phyloP scores from a whole-genome alignment of 371 early-diverging fungal genomes.

The Apophysomyces elegans region DNA sequence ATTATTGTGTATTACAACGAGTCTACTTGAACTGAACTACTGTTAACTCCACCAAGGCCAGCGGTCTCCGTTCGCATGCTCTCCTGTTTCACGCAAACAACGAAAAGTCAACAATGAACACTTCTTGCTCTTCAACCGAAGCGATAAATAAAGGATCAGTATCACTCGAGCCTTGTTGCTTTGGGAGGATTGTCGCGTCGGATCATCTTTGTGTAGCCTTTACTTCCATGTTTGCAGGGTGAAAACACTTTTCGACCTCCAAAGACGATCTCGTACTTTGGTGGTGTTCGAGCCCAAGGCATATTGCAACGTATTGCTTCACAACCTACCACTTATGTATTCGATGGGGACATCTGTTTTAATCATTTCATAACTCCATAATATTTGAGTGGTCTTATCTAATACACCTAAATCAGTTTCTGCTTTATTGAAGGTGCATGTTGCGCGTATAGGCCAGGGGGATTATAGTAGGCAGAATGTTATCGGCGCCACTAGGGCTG shows the following conservation, averaged over 20 bases:
- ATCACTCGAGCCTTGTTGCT: slow-evolving; percentile 40
- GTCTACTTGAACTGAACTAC: slow-evolving; percentile 40
- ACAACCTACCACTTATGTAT: no score
- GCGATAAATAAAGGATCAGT: slow-evolving; percentile 40
- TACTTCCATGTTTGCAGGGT: neutral
- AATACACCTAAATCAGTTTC: no score
- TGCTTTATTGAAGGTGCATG: no score
- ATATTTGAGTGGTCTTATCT: no score
- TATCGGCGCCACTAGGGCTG: no score
- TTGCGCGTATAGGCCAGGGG: no score
- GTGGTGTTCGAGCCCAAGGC: no score
- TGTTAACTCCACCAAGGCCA: slow-evolving; percentile 41
- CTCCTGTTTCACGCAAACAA: slow-evolving; percentile 30
- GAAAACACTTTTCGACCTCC: slow-evolving; percentile 3
- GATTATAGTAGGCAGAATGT: no score
- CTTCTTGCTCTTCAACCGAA: slow-evolving; percentile 15
- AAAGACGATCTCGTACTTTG: neutral
- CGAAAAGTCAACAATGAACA: slow-evolving; percentile 39
- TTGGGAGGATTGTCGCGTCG: slow-evolving; percentile 32
- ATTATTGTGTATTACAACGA: slow-evolving; percentile 33
- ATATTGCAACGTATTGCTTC: no score
- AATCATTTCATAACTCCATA: no score
- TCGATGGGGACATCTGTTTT: no score
- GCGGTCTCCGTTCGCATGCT: slow-evolving; percentile 34
- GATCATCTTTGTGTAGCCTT: slow-evolving; percentile 16